Conservation (phyloP, 192 early-diverging fungal genomes). For the Borealophlyctis nickersoniae region DNA sequence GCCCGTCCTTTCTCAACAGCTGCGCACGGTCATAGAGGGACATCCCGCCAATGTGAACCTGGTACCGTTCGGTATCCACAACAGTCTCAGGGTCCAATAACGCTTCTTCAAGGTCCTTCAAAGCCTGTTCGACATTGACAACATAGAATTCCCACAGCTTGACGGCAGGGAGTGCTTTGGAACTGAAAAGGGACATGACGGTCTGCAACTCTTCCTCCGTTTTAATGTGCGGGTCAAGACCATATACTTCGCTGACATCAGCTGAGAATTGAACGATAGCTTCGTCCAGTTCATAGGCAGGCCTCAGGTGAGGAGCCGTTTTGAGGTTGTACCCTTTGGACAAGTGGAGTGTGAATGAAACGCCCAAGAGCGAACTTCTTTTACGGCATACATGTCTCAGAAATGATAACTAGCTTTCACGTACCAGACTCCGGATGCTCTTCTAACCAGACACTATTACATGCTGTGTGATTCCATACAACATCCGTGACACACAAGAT, state of each 20-base stretch:
- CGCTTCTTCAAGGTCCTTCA: slow-evolving; percentile 22
- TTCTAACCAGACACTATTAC: slow-evolving; percentile 87
- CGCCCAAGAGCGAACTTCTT: slow-evolving; percentile 1
- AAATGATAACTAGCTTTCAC: slow-evolving; percentile 12
- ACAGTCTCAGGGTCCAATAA: background rate
- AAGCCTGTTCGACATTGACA: slow-evolving; percentile 39
- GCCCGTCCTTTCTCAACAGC: slow-evolving; percentile 23
- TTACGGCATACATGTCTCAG: background rate
- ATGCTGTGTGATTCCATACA: slow-evolving; percentile 98
- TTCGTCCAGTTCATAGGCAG: slow-evolving; percentile 93
- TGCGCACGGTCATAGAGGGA: slow-evolving; percentile 29
- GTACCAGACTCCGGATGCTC: slow-evolving; percentile 93
- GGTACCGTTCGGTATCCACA: slow-evolving; percentile 5
- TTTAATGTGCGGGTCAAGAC: slow-evolving; percentile 38
- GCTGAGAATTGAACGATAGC: slow-evolving; percentile 61
- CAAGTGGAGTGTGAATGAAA: slow-evolving; percentile 19
- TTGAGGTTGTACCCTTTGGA: slow-evolving; percentile 85
- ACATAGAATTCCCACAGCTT: slow-evolving; percentile 90
- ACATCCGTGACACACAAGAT: slow-evolving; percentile 86
- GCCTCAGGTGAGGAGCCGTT: slow-evolving; percentile 88
- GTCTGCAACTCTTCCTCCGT: slow-evolving; percentile 64
- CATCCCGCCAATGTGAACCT: slow-evolving; percentile 2
- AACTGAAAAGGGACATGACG: slow-evolving; percentile 54
- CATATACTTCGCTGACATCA: slow-evolving; percentile 7
- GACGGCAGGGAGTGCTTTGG: slow-evolving; percentile 32